Evolutionary conservation across 805 yeast species (phyloP), one percentile per base, ranked within the genome.

Genomic region (Ogataea neopini): DNA sequence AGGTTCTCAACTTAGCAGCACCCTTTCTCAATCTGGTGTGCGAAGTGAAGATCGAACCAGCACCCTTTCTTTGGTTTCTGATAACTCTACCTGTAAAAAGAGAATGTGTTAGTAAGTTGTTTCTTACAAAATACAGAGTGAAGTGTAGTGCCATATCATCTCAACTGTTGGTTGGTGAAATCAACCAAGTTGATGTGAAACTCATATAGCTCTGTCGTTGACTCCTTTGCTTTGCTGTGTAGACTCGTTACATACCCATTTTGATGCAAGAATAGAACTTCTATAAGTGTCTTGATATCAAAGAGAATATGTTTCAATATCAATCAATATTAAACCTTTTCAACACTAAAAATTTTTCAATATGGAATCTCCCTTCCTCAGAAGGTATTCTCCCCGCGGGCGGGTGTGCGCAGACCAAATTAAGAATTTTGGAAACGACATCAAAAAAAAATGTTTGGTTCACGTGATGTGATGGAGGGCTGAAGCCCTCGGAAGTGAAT

Each of bases 51-150:
- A 94, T 90, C 72, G 98, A 92, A 75, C 99, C 98, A 79, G 97
- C 96, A 87, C 98, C 98, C 84, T 94, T 94, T 90, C 99, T 91
- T 86, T 94, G 99, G 86, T 94, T 94, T 83, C 99, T 96, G 84
- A 94, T 94, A 81, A 94, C 99, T 86, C 98, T 89, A 88, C 96
- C 96, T 83, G 44, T 58, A 47, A 41, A 48, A 40, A 40, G 36
- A 39, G 29, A 28, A 4, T 36, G 23, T 13, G 42, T 39, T 39
- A 39, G 42, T 39, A 39, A 13, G 17, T 4, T 6, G 4, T 4
- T 34, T 8, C 22, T 34, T 34, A 4, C 18, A n/a, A 34, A 3
- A 5, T 11, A n/a, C 11, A 4, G 23, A 19, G 32, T 28, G 32
- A 7, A 28, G 9, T 28, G 32, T 22, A n/a, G n/a, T n/a, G n/a